Base-by-base conservation (phyloP, 1,284 basidiomycete genomes). In the Cryptococcus sp. region DNA sequence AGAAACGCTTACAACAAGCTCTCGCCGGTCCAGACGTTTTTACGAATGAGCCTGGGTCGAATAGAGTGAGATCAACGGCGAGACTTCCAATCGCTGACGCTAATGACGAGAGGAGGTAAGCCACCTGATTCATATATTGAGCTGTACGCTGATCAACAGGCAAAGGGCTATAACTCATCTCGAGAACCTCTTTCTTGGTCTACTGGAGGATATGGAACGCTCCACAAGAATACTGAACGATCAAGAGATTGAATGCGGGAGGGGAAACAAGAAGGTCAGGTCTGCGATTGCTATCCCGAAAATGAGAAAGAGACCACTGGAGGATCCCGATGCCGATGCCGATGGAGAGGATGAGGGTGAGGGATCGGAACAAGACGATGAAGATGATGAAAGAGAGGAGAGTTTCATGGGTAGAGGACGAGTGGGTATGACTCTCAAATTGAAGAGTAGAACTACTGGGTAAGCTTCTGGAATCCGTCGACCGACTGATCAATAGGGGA, bases 361-460 rank as follows among this genome's bases (percentile, higher is more conserved):
- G 44, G 24, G 41, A 14, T 25, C 31, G 31, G 13, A 24, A 9
- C 23, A 39, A 23, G 45, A 45, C 31, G 14, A n/a, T 22, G 22
- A 41, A n/a, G 16, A 16, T 24, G 39, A 25, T 40, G 36, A 45
- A 42, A 31, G 32, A n/a, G 31, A 11, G 4, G 44, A n/a, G 34
- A 42, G 31, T 22, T 7, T 21, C 7, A 18, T 14, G 11, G 36
- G 28, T 2, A 23, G 24, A 31, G 25, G 32, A 23, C 36, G 11
- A 28, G 28, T 48, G 4, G 53, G 54, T 19, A 54, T 61, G 10
- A 45, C 36, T 5, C 43, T 64, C 16, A 39, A 39, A n/a, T 45
- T 65, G 36, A 52, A 53, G 34, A 64, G 64, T 48, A 40, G 65
- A 16, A 55, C 53, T 31, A 63, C 63, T 16, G 66, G 66, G 66